Evolutionary conservation across 192 early-diverging fungal species (phyloP), one percentile per base, ranked within the genome.

Genomic region (Mortierella alpina): DNA sequence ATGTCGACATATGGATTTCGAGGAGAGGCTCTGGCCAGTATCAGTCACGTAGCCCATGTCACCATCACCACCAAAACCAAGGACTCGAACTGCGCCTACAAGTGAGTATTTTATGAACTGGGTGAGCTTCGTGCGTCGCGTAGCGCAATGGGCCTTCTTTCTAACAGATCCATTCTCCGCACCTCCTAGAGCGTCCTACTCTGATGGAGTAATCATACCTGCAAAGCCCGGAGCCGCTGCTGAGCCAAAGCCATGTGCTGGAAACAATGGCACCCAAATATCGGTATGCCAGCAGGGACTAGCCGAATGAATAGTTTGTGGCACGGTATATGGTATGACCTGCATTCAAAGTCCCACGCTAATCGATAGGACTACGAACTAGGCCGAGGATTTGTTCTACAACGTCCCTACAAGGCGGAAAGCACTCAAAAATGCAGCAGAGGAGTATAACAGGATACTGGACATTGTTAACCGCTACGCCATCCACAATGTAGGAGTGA

Each of bases 1-100:
- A 97, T 99, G 62, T 89, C 86, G 20, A 99, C 98, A 0, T 97
- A 93, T 86, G 98, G 98, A 0, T 99, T 99, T 77, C 90, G 98
- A 50, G 98, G 98, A 14, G 97, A 99, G 76, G 97, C 97, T 3
- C 83, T 99, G 60, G 98, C 98, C 1, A 97, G 96, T 83, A 96
- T 99, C 67, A 94, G 94, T 59, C 96, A 97, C 68, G 93, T 99
- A 18, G 93, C 97, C 5, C 95, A 97, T 82, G 88, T 99, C 45
- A 93, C 94, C 20, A 94, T 96, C 61, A 91, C 91, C 6, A 92
- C 94, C 5, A 93, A 93, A 50, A 93, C 93, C 14, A 88, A 87
- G 4, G 91, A 93, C 55, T 91, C 91, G 4, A 88, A 89, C 20
- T 94, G 91, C 70, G 93, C 93, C 6, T 96, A 89, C 65, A 87